These are phyloP conservation scores for Phylloporus sp. DNA, from an alignment of 768 basidiomycete genomes.

Conservation along the genomic window DNA sequence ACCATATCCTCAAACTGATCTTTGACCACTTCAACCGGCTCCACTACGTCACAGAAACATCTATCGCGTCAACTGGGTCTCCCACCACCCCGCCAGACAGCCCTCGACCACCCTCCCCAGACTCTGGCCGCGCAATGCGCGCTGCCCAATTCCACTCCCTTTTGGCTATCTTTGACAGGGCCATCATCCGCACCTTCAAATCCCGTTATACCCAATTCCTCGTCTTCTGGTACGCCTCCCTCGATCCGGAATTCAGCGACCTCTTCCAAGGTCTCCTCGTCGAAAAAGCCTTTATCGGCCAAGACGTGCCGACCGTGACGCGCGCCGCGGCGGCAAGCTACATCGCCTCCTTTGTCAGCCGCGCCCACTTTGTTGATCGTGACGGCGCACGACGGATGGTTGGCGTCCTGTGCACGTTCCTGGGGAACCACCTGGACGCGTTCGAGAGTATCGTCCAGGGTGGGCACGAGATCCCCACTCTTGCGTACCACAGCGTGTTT, in stretches of 20 bases:
- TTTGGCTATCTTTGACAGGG: conserved; percentile 88
- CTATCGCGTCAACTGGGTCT: conserved; percentile 15
- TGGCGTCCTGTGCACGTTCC: conserved; percentile 79
- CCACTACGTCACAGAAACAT: conserved; percentile 27
- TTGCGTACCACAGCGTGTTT: conserved; percentile 63
- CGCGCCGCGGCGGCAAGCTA: conserved; percentile 93
- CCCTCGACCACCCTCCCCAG: conserved; percentile 26
- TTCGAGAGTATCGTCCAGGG: conserved; percentile 47
- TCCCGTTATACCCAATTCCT: conserved; percentile 98
- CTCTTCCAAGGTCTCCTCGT: conserved; percentile 94
- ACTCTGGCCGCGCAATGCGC: conserved; percentile 37
- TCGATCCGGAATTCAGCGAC: conserved; percentile 84
- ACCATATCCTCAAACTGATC: conserved; percentile 76
- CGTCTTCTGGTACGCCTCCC: conserved; percentile 91
- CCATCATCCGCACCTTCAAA: conserved; percentile 92
- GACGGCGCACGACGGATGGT: conserved; percentile 70
- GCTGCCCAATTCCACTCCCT: conserved; percentile 78
- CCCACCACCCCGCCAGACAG: conserved; percentile 14
- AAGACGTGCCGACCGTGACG: conserved; percentile 60
- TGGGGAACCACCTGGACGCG: conserved; percentile 72
- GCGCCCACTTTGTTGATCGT: conserved; percentile 80
- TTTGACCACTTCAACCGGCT: conserved; percentile 77
- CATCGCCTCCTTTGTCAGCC: conserved; percentile 86
- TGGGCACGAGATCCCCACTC: conserved; percentile 30
- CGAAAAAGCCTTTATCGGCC: conserved; percentile 73